phyloP scores from a whole-genome alignment of 495 filamentous ascomycete genomes.

The Daldinia vernicosa region DNA sequence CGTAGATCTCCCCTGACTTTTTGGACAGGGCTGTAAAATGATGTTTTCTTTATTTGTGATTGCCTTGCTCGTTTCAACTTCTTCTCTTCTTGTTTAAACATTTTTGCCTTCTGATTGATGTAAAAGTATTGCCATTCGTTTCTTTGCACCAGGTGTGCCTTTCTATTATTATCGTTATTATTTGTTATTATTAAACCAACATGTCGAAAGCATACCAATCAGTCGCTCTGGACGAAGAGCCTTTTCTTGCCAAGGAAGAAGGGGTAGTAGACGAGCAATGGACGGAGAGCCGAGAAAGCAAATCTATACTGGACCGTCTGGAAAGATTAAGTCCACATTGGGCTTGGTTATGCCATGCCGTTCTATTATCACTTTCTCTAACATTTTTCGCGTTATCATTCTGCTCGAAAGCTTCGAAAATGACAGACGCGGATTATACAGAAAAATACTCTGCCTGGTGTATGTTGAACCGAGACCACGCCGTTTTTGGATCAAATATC shows the following conservation, averaged over 20 bases:
- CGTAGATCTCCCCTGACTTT: constrained; percentile 15
- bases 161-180: constrained; percentile 13
- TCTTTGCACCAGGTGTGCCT: constrained; percentile 54
- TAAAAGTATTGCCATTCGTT: constrained; percentile 34
- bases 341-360: constrained; percentile 56
- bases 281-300: constrained; percentile 14
- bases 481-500: background rate
- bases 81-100: constrained; percentile 18
- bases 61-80: background rate
- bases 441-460: constrained; percentile 48
- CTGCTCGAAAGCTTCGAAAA: constrained; percentile 47
- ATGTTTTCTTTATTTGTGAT: constrained; percentile 11
- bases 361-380: constrained; percentile 53
- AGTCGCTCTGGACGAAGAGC: constrained; percentile 53
- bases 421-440: constrained; percentile 36
- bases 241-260: constrained; percentile 45
- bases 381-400: constrained; percentile 55
- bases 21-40: constrained; percentile 16
- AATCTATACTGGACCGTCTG: constrained; percentile 15
- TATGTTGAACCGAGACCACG: constrained; percentile 26
- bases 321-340: constrained; percentile 45
- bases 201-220: constrained; percentile 48
- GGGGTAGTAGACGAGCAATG: constrained; percentile 32
- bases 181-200: constrained; percentile 26
- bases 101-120: constrained; percentile 14